phyloP scores from a whole-genome alignment of 2,329 filamentous ascomycete genomes.

The Cercospora janseana region DNA sequence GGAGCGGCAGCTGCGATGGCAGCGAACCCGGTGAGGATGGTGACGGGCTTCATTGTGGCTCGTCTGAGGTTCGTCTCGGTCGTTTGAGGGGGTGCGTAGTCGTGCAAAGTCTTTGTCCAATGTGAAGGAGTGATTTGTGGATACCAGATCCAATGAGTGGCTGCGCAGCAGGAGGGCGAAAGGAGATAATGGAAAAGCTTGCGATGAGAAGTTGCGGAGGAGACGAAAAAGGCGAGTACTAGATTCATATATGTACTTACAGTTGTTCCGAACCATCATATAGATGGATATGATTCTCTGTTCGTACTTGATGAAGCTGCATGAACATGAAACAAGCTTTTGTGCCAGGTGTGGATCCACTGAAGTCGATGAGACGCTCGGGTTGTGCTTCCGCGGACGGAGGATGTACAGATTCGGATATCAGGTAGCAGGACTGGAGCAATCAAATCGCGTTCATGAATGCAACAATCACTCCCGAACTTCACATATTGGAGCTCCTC shows the following conservation, averaged over 20 bases:
- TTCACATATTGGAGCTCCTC: not conserved
- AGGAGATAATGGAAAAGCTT: not conserved
- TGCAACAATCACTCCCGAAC: not conserved
- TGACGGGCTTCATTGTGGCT: slow-evolving; percentile 15
- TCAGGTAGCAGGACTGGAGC: not conserved
- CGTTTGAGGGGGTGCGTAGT: not conserved
- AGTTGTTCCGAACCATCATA: not conserved
- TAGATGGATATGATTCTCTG: not conserved
- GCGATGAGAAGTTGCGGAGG: not conserved
- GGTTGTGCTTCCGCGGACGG: not conserved
- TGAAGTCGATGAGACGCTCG: not conserved
- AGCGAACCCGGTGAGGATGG: slow-evolving; percentile 34
- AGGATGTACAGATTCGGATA: not conserved
- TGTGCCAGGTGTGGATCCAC: slow-evolving; percentile 1
- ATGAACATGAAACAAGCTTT: slow-evolving; percentile 11
- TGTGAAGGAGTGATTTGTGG: slow-evolving; percentile 13
- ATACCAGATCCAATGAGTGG: slow-evolving; percentile 16
- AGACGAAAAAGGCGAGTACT: not conserved
- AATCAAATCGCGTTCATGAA: not conserved
- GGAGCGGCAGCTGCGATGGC: slow-evolving; percentile 26
- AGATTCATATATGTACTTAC: not conserved
- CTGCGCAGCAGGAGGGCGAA: slow-evolving; percentile 4
- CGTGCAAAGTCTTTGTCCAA: not conserved
- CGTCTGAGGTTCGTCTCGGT: not conserved
- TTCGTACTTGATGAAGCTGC: slow-evolving; percentile 6